These are phyloP conservation scores for Salix exigua DNA, from an alignment of 345 rosid genomes.

Conservation along the genomic window DNA sequence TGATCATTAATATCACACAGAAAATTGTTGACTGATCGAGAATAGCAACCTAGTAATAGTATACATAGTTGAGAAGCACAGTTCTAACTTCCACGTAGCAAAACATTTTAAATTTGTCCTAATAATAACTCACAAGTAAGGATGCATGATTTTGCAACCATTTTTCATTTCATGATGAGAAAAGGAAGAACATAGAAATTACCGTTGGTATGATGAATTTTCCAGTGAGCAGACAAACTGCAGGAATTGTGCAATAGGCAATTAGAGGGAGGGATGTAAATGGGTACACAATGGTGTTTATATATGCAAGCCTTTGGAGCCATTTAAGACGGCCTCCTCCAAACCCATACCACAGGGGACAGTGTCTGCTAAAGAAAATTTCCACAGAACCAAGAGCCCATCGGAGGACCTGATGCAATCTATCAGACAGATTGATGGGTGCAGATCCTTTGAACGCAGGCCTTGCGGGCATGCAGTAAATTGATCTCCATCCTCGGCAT, in stretches of 20 bases:
- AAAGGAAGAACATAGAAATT: constrained; percentile 12
- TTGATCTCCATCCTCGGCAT: constrained; percentile 97
- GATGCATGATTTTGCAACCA: not conserved
- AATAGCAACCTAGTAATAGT: not conserved
- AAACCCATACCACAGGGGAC: constrained; percentile 94
- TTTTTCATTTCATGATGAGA: not conserved
- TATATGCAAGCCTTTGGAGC: constrained; percentile 87
- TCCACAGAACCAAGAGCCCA: constrained; percentile 99
- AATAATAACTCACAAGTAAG: not conserved
- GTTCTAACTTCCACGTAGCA: not conserved
- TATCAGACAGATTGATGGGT: constrained; percentile 92
- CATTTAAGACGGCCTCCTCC: constrained; percentile 94
- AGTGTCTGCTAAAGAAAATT: constrained; percentile 92
- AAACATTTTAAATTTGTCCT: not conserved
- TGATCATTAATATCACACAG: not conserved
- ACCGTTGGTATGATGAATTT: constrained; percentile 98
- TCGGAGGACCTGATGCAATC: constrained; percentile 89
- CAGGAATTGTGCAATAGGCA: constrained; percentile 88
- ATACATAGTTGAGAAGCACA: not conserved
- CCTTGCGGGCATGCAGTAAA: constrained; percentile 95
- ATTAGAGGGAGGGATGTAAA: constrained; percentile 92
- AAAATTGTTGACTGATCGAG: not conserved
- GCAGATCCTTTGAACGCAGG: constrained; percentile 99
- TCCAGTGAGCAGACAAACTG: constrained; percentile 93
- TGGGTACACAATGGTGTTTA: constrained; percentile 95